These are phyloP conservation scores for Scytalidium sp. DNA, from an alignment of 2,329 filamentous ascomycete species.

Conservation along the genomic window DNA sequence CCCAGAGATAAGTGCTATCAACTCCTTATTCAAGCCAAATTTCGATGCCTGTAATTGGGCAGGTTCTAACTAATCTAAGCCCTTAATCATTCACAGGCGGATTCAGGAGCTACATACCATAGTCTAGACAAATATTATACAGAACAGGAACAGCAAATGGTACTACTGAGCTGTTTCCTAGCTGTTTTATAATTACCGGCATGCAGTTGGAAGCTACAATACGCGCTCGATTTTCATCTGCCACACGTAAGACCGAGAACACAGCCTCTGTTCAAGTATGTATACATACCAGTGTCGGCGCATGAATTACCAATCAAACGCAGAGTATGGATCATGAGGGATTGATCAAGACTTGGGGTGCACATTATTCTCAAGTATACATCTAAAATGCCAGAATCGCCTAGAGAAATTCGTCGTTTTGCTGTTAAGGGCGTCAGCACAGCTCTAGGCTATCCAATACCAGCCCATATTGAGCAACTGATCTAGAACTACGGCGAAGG, in stretches of 20 bases:
- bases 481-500: not conserved
- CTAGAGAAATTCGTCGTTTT: constrained; percentile 54
- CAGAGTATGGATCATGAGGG: constrained; percentile 51
- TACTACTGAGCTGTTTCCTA: constrained; percentile 43
- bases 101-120: constrained; percentile 46
- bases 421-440: constrained; percentile 34
- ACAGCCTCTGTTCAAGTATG: not conserved
- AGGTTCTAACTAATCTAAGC: constrained; percentile 33
- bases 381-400: constrained; percentile 54
- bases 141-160: constrained; percentile 57
- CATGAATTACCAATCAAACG: constrained; percentile 61
- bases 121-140: constrained; percentile 62
- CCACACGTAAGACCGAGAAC: constrained; percentile 5
- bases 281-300: constrained; percentile 50
- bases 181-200: constrained; percentile 42
- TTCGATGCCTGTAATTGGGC: constrained; percentile 55
- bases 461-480: not conserved
- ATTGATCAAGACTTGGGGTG: constrained; percentile 33
- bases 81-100: constrained; percentile 11
- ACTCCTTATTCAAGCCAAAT: constrained; percentile 44
- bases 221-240: constrained; percentile 57
- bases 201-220: constrained; percentile 50
- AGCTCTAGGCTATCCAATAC: not conserved
- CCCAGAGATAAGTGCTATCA: constrained; percentile 48
- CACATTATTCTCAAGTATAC: constrained; percentile 51